Percentiles rank a stretch among this genome's conserved stretches.
Conservation (phyloP, 140 eudicot genomes). For the Flaveria floridana region DNA sequence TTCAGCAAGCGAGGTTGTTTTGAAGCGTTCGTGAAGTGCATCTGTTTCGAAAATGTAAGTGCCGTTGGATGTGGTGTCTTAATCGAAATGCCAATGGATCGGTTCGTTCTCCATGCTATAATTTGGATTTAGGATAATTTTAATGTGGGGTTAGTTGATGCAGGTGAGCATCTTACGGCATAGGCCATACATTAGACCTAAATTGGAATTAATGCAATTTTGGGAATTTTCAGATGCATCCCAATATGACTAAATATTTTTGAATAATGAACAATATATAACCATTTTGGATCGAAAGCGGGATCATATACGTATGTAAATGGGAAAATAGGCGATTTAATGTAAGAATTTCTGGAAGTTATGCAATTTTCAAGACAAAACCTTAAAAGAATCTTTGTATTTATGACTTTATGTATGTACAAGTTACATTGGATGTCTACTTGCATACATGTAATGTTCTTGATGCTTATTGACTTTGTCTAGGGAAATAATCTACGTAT, state of each 20-base stretch:
- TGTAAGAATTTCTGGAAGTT: constrained; percentile 6
- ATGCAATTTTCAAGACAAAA: neutral
- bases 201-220: neutral
- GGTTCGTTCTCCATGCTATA: neutral
- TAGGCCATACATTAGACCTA: neutral
- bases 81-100: neutral
- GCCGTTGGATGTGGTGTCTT: neutral
- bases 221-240: neutral
- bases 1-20: constrained; percentile 16
- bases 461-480: neutral
- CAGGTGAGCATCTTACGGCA: no score
- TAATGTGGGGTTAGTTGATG: neutral
- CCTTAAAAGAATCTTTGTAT: neutral
- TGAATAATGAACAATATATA: neutral
- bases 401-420: constrained; percentile 1
- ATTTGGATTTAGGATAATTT: neutral
- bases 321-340: neutral
- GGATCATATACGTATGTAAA: neutral
- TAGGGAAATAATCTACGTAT: constrained; percentile 18
- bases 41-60: constrained; percentile 28
- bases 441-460: constrained; percentile 10
- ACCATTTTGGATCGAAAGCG: neutral
- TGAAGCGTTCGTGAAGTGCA: constrained; percentile 21
- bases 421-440: constrained; percentile 10
- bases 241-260: neutral